Evolutionary conservation across 208 protist genomes (phyloP).

Genomic region (Leishmania tropica): DNA sequence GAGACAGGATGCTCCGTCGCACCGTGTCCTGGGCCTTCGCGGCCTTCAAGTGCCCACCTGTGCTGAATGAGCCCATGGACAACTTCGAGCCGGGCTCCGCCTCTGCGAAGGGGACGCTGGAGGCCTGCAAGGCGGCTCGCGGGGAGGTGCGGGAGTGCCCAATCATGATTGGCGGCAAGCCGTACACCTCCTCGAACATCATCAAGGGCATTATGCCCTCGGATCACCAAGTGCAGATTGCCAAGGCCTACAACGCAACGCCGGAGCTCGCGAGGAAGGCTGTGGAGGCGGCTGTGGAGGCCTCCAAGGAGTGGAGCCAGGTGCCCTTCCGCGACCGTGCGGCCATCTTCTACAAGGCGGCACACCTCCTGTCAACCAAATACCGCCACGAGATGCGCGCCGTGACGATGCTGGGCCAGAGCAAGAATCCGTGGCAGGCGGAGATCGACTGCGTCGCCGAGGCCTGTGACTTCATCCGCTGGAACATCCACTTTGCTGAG

Average conservation of each 20-base stretch:
- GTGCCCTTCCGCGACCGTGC: slow-evolving; percentile 91
- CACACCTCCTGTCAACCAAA: slow-evolving; percentile 88
- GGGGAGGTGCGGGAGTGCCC: slow-evolving; percentile 76
- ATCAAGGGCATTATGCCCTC: slow-evolving; percentile 75
- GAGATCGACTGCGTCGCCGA: slow-evolving; percentile 97
- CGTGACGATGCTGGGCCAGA: slow-evolving; percentile 96
- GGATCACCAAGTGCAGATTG: slow-evolving; percentile 80
- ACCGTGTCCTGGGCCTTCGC: slow-evolving; percentile 62
- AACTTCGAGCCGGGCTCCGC: slow-evolving; percentile 82
- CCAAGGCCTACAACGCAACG: slow-evolving; percentile 85
- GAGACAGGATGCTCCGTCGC: slow-evolving; percentile 70
- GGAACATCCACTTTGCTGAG: slow-evolving; percentile 95
- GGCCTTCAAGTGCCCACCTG: slow-evolving; percentile 55
- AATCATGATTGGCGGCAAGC: slow-evolving; percentile 90
- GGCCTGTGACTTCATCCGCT: slow-evolving; percentile 96
- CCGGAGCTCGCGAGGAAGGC: slow-evolving; percentile 88
- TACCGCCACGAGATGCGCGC: slow-evolving; percentile 90
- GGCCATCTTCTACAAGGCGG: slow-evolving; percentile 95
- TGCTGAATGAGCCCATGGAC: slow-evolving; percentile 90
- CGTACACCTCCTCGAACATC: slow-evolving; percentile 73
- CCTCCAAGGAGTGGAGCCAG: slow-evolving; percentile 74
- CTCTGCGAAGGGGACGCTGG: slow-evolving; percentile 59
- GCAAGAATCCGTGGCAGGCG: slow-evolving; percentile 97
- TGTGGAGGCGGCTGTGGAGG: slow-evolving; percentile 83
- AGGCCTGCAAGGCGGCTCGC: slow-evolving; percentile 72